Evolutionary conservation across 1,139 yeast species (phyloP), one percentile per base, ranked within the genome.

Genomic region (Taphrina wiesneri): DNA sequence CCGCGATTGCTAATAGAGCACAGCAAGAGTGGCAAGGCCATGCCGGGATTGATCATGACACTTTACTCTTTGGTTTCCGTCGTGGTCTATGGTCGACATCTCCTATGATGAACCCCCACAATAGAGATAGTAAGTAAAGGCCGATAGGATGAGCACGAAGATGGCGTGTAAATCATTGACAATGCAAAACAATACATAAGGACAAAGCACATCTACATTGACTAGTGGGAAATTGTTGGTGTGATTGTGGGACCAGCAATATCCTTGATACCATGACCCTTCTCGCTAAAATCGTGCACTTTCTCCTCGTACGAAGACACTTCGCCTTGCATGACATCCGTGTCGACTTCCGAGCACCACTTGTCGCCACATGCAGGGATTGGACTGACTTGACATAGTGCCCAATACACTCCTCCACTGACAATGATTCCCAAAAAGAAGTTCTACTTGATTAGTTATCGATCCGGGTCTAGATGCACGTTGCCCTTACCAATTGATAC

Each of bases 401-500:
- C 64, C 21, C 81, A 81, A 70, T 87, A 86, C 7, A 83, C 77
- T 1, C 80, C 52, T 70, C 81, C 80, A 0, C 96, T 81, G 9
- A 84, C 76, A 56, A 83, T 74, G 76, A 87, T 88, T 0, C 97
- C 97, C 69, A 86, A 82, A 73, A 89, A 85, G 78, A 86, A 90
- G 75, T 86, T 87, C 71, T 39, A 2, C 15, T 5, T 1, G 43
- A 39, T 39, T 39, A 39, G 43, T 39, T n/a, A 39, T n/a, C 17
- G 2, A 39, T 7, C n/a, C 1, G 43, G n/a, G 17, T 6, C 6
- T n/a, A 39, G 17, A 13, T 2, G 43, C 13, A 39, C 2, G 23
- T 1, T 39, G 2, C 17, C 7, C 43, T 39, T n/a, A 39, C 43
- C 43, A 90, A 77, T 69, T 86, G 79, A 79, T 88, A 90, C 51